Evolutionary conservation across 2,329 filamentous ascomycete species (phyloP).

Genomic region (Coniella vitis): DNA sequence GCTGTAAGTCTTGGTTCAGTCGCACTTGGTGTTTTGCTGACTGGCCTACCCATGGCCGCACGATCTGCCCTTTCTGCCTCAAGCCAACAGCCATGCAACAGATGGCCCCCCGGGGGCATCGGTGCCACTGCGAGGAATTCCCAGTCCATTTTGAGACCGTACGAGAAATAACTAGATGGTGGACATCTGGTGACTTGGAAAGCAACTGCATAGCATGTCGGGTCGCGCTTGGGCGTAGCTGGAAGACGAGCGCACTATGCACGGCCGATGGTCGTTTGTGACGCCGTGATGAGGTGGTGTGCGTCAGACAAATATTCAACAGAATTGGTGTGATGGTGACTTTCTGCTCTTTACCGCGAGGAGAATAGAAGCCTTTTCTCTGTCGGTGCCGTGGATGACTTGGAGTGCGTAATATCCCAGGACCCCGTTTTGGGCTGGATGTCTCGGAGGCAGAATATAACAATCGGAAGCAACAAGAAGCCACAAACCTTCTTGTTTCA

Average conservation of each 20-base stretch:
- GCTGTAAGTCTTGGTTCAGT: background rate
- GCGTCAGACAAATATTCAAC: too few species aligned
- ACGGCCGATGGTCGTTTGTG: background rate
- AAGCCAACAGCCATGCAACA: slow-evolving; percentile 46
- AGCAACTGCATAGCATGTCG: too few species aligned
- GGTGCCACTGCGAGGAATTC: slow-evolving; percentile 6
- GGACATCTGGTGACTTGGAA: background rate
- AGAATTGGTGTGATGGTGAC: background rate
- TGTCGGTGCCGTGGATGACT: background rate
- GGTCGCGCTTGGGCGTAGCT: too few species aligned
- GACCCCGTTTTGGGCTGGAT: background rate
- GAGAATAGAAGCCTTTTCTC: background rate
- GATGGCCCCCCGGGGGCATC: slow-evolving; percentile 20
- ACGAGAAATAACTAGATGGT: background rate
- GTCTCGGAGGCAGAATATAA: background rate
- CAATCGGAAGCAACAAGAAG: background rate
- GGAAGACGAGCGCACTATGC: too few species aligned
- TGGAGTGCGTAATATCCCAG: too few species aligned
- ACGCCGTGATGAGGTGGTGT: background rate
- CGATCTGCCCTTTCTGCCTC: slow-evolving; percentile 48
- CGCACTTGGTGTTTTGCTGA: too few species aligned
- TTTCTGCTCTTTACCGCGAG: too few species aligned
- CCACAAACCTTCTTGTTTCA: background rate
- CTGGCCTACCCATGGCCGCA: slow-evolving; percentile 26
- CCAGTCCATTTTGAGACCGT: slow-evolving; percentile 5